Percentiles rank a stretch among this genome's conserved stretches.
Conservation (phyloP, 2,329 filamentous ascomycete species). For the Penicillium fuscoglaucum region DNA sequence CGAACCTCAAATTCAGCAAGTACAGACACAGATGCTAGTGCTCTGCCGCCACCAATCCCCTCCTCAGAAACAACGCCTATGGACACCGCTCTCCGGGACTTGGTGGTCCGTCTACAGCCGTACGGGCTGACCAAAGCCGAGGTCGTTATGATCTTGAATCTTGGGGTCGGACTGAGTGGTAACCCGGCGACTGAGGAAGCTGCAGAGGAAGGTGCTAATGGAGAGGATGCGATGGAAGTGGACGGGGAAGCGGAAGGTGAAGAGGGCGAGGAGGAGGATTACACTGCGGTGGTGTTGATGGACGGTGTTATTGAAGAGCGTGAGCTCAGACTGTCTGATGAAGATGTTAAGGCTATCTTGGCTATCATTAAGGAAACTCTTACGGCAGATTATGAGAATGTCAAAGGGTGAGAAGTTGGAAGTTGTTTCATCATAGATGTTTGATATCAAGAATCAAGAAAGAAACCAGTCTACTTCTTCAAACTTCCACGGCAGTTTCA, state of each 20-base stretch:
- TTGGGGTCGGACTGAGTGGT: slow-evolving; percentile 41
- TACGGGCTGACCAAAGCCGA: slow-evolving; percentile 50
- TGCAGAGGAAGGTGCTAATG: slow-evolving; percentile 13
- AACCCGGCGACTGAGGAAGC: slow-evolving; percentile 5
- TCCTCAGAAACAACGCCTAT: slow-evolving; percentile 33
- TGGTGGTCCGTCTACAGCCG: slow-evolving; percentile 40
- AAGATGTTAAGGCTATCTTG: slow-evolving; percentile 39
- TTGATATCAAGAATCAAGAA: neutral
- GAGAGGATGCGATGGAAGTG: slow-evolving; percentile 25
- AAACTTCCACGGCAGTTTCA: neutral
- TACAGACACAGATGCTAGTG: slow-evolving; percentile 7
- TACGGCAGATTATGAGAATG: slow-evolving; percentile 18
- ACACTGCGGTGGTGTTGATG: slow-evolving; percentile 39
- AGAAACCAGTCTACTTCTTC: neutral
- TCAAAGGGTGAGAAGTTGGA: slow-evolving; percentile 3
- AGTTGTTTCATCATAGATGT: neutral
- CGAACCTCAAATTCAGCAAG: slow-evolving; percentile 14
- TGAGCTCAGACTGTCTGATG: slow-evolving; percentile 42
- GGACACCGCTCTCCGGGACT: slow-evolving; percentile 39
- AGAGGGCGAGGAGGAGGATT: slow-evolving; percentile 32
- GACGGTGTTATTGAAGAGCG: slow-evolving; percentile 47
- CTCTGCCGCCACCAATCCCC: slow-evolving; percentile 12
- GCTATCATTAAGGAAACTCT: slow-evolving; percentile 39
- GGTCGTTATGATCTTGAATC: slow-evolving; percentile 48
- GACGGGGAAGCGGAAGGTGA: slow-evolving; percentile 20